These are phyloP conservation scores for Fraxinus paxiana DNA, from an alignment of 305 asterid genomes.

Conservation along the genomic window DNA sequence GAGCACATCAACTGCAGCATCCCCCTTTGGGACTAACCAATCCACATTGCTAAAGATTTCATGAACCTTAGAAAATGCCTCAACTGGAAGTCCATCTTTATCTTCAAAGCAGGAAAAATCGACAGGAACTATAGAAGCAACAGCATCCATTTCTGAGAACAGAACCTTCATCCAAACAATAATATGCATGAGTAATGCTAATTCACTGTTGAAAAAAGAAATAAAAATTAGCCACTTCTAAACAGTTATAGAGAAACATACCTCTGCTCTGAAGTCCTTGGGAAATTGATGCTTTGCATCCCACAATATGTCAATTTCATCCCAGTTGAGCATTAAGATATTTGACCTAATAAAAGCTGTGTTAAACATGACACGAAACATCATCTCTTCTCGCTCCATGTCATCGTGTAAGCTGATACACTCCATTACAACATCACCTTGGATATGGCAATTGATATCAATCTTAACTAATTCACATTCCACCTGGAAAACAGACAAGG, in stretches of 20 bases:
- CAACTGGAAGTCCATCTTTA: constrained; percentile 92
- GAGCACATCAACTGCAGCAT: constrained; percentile 52
- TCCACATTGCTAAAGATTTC: constrained; percentile 86
- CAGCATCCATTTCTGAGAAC: constrained; percentile 88
- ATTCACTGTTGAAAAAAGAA: constrained; percentile 21
- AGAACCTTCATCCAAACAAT: constrained; percentile 61
- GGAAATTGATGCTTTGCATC: constrained; percentile 83
- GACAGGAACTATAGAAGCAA: constrained; percentile 52
- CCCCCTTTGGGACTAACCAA: constrained; percentile 70
- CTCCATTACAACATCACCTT: constrained; percentile 94
- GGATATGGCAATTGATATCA: constrained; percentile 78
- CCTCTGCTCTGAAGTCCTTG: constrained; percentile 90
- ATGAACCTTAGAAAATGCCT: constrained; percentile 86
- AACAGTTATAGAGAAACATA: constrained; percentile 25
- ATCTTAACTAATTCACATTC: constrained; percentile 80
- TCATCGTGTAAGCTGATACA: constrained; percentile 75
- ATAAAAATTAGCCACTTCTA: constrained; percentile 15
- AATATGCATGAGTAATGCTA: constrained; percentile 21
- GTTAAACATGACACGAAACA: constrained; percentile 89
- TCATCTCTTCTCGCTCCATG: constrained; percentile 76
- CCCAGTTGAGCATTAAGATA: constrained; percentile 81
- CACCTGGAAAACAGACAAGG: constrained; percentile 49
- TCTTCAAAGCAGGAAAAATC: constrained; percentile 78
- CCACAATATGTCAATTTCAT: constrained; percentile 79
- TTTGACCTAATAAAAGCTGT: constrained; percentile 92